Conservation (phyloP, 2,329 filamentous ascomycete species). For the Biscogniauxia marginata region DNA sequence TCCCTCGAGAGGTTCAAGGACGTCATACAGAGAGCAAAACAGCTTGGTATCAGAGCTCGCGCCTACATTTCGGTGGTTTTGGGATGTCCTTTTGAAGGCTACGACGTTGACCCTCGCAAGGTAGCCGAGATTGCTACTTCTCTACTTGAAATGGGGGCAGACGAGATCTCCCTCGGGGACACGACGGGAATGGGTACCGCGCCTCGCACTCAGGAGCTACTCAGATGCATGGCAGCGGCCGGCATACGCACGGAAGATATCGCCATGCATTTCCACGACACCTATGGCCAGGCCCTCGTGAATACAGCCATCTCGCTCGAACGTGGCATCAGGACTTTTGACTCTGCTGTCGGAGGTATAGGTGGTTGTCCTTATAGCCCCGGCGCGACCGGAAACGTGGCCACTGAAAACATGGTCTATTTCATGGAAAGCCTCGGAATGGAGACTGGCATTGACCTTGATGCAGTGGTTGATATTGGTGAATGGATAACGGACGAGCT, state of each 20-base stretch:
- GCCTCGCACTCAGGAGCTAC: conserved; percentile 39
- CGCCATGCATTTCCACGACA: conserved; percentile 72
- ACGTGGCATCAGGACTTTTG: conserved; percentile 63
- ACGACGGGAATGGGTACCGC: conserved; percentile 85
- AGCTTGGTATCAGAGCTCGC: conserved; percentile 64
- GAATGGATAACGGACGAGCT: conserved; percentile 56
- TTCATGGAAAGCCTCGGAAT: conserved; percentile 54
- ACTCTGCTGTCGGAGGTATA: conserved; percentile 64
- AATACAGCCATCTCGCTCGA: conserved; percentile 64
- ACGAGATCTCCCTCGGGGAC: conserved; percentile 87
- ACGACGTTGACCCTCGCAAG: conserved; percentile 60
- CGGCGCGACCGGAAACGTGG: conserved; percentile 66
- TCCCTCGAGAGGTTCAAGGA: conserved; percentile 69
- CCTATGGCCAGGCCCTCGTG: conserved; percentile 66
- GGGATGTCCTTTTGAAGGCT: conserved; percentile 74
- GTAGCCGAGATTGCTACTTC: conserved; percentile 66
- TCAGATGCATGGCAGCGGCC: conserved; percentile 48
- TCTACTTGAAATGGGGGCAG: conserved; percentile 81
- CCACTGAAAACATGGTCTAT: conserved; percentile 43
- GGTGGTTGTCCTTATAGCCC: conserved; percentile 69
- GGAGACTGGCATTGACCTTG: conserved; percentile 57
- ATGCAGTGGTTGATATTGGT: conserved; percentile 54
- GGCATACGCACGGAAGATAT: conserved; percentile 55
- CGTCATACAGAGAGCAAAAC: conserved; percentile 68
- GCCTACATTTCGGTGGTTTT: conserved; percentile 81